Evolutionary conservation across 78 protist species (phyloP).

Genomic region (Anaeramoeba flamelloides): DNA sequence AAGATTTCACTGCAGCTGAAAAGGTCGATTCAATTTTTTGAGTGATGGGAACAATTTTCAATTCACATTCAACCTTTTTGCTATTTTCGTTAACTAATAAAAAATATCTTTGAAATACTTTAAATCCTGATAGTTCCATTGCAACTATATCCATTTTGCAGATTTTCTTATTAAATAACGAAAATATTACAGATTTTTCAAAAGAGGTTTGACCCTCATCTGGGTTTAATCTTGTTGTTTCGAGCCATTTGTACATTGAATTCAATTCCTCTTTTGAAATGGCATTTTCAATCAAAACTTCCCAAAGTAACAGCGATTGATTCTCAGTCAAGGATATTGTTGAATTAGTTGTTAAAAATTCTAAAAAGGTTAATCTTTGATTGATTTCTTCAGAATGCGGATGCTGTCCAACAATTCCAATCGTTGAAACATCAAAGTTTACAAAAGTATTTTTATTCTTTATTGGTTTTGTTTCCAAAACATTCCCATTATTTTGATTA

Average conservation of each 20-base stretch:
- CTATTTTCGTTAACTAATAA: neutral
- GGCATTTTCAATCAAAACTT: neutral
- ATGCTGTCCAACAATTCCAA: neutral
- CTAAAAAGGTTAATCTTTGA: neutral
- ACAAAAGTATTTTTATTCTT: no score
- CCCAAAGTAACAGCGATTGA: neutral
- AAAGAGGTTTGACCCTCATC: neutral
- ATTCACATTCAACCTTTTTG: neutral
- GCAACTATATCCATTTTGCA: neutral
- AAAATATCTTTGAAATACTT: neutral
- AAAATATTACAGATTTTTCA: neutral
- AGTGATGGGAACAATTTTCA: no score
- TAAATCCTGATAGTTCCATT: neutral
- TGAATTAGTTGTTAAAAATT: neutral
- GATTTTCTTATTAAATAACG: neutral
- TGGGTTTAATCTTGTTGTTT: neutral
- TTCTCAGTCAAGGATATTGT: neutral
- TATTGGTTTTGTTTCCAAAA: no score
- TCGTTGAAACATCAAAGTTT: neutral
- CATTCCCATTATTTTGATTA: no score
- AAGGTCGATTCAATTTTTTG: no score
- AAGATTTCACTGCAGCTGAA: no score
- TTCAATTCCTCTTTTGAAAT: neutral
- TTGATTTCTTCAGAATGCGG: neutral
- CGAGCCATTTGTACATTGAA: neutral